Conservation (phyloP, 2,329 filamentous ascomycete genomes). For the Mycosphaerelloides madeirae region DNA sequence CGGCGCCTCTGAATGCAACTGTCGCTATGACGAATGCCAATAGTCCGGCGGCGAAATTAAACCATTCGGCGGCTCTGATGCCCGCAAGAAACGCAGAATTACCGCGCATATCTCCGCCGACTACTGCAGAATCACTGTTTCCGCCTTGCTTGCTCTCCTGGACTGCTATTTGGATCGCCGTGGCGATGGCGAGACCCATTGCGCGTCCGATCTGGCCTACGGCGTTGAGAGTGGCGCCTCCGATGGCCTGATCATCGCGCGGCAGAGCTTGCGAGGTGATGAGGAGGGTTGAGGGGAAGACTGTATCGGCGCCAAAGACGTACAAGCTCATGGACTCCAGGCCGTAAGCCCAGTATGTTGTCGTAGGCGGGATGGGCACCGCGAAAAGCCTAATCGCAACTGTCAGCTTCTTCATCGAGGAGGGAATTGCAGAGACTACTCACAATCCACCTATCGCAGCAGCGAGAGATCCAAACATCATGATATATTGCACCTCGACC, state of each 20-base stretch:
- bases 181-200: constrained; percentile 61
- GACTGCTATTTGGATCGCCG: constrained; percentile 60
- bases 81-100: constrained; percentile 35
- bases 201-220: constrained; percentile 62
- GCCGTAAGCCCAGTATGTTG: constrained; percentile 63
- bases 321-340: constrained; percentile 62
- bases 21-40: constrained; percentile 32
- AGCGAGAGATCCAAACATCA: constrained; percentile 54
- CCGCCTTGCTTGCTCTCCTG: constrained; percentile 26
- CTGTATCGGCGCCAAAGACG: constrained; percentile 62
- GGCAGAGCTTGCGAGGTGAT: constrained; percentile 62
- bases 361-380: constrained; percentile 55
- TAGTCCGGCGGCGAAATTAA: constrained; percentile 37
- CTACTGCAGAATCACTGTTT: constrained; percentile 33
- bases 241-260: constrained; percentile 60
- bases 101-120: constrained; percentile 21
- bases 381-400: constrained; percentile 58
- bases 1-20: constrained; percentile 30
- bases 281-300: constrained; percentile 61
- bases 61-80: constrained; percentile 37
- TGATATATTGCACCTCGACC: constrained; percentile 55
- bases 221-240: constrained; percentile 64
- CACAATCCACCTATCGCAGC: constrained; percentile 36
- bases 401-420: not conserved
- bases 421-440: not conserved